Base-by-base conservation (phyloP, 768 basidiomycete genomes). In the Lactarius akahatsu region DNA sequence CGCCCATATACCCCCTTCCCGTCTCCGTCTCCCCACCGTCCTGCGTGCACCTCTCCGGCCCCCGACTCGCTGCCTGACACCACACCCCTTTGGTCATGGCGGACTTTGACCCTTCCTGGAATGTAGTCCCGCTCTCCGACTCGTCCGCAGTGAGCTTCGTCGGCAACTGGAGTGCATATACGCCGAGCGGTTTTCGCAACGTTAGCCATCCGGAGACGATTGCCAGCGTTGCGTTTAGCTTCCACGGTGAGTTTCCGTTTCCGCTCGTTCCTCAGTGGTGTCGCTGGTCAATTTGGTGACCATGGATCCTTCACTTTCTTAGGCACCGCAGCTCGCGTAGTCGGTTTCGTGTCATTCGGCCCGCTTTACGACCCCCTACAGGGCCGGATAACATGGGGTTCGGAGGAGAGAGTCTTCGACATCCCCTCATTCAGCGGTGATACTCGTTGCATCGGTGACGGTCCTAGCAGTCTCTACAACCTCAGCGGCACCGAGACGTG, bases 181-280 rank as follows among this genome's bases (percentile, higher is more conserved):
- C 26, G 28, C 3, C 6, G 13, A 1, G 6, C 6, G 8, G 23
- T 32, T 20, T 10, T 30, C n/a, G 3, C 32, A 36, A 43, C 23
- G 34, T 23, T 9, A 45, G 15, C 43, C 1, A 26, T 9, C 18
- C 62, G 16, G 38, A 55, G 18, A 20, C n/a, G 41, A 1, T 16
- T 23, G 16, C 32, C 2, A 57, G 40, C 23, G 62, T 63, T 16
- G 16, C 32, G 23, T 23, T 45, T n/a, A 9, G 7, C 20, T 63
- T 63, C 32, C 5, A 34, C 2, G 62, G 62, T 63, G 41, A 16
- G 55, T 28, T 63, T 52, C 26, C 41, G 11, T 62, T 9, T 52
- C 26, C 41, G 11, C 55, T 9, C 52, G n/a, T 16, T 6, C 15
- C n/a, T 23, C 20, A 10, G 36, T 23, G 54, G 4, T 8, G 15